A percentile compares a stretch with the other conserved stretches of the same genome.
These are phyloP conservation scores for Beta lomatogona DNA, from an alignment of 179 eudicot species.

Conservation along the genomic window DNA sequence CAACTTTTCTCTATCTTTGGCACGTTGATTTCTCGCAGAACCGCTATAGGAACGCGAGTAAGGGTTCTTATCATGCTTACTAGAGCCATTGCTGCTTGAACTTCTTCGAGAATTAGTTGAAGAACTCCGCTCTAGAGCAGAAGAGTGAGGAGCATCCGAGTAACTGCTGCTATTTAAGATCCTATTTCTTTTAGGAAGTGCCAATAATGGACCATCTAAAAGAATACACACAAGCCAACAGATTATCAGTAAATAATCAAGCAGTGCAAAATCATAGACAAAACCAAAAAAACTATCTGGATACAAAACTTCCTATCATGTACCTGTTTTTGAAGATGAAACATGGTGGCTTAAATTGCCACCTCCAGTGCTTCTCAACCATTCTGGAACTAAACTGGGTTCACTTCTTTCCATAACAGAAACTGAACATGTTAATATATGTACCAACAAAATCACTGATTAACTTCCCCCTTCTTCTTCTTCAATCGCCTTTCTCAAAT, in stretches of 20 bases:
- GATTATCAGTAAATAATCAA: not conserved
- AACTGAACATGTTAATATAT: slow-evolving; percentile 43
- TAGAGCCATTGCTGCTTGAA: slow-evolving; percentile 55
- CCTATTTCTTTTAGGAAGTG: slow-evolving; percentile 41
- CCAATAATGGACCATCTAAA: slow-evolving; percentile 32
- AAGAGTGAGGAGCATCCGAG: slow-evolving; percentile 40
- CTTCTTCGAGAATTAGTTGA: slow-evolving; percentile 58
- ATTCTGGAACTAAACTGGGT: slow-evolving; percentile 85
- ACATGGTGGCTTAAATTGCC: slow-evolving; percentile 57
- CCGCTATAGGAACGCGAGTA: slow-evolving; percentile 48
- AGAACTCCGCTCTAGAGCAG: slow-evolving; percentile 50
- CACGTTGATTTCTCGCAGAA: slow-evolving; percentile 59
- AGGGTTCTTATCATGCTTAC: slow-evolving; percentile 39
- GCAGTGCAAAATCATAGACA: not conserved
- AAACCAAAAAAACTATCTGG: not conserved
- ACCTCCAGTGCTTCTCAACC: slow-evolving; percentile 72
- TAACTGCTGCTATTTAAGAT: slow-evolving; percentile 37
- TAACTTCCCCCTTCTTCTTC: slow-evolving; percentile 18
- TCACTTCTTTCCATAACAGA: slow-evolving; percentile 85
- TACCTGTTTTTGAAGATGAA: slow-evolving; percentile 62
- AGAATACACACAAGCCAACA: not conserved
- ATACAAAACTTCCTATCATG: not conserved
- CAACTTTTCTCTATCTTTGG: slow-evolving; percentile 54
- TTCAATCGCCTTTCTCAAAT: not conserved
- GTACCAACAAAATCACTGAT: slow-evolving; percentile 21